Base-by-base conservation (phyloP, 441 rosid genomes). In the Syzygium malaccense region DNA sequence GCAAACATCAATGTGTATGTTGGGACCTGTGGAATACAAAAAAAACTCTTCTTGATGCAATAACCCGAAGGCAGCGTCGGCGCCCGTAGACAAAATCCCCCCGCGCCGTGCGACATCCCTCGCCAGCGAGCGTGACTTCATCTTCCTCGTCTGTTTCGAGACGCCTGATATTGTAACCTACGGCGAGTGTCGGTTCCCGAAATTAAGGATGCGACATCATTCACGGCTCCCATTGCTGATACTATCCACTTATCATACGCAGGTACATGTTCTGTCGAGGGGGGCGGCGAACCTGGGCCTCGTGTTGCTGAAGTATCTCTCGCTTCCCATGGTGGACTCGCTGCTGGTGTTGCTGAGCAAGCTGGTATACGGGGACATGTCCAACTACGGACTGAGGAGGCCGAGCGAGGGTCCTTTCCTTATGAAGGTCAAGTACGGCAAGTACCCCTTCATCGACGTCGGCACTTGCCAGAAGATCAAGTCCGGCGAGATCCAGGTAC, bases 401-500 rank as follows among this genome's bases (percentile, higher is more conserved):
- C 92, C 93, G 0, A 66, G 41, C n/a, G 91, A 90, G 60, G 93
- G 93, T 33, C 92, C 92, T 14, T 90, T 90, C 75, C 48, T 86
- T 56, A 87, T 88, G 91, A 90, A 90, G 80, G 45, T 32, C 84
- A 87, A 86, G 4, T 87, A 92, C 3, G 97, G 97, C 13, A 94
- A 93, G 88, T 88, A 93, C 88, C 96, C 95, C 1, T 66, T 93
- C 55, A 56, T 94, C 5, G 95, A 95, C 83, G 89, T 92, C 3
- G 97, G 96, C 6, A 94, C 95, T 26, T 86, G 88, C 51, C 62
- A 60, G 55, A 93, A 92, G 90, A 95, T 95, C 83, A 89, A 90
- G 58, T 90, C 93, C 28, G 93, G 94, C 17, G 88, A 94, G 88
- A 94, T 94, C 90, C 92, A 94, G 93, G 97, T 93, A 30, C 41